Evolutionary conservation across 805 yeast species (phyloP).

Genomic region (Candida orba): DNA sequence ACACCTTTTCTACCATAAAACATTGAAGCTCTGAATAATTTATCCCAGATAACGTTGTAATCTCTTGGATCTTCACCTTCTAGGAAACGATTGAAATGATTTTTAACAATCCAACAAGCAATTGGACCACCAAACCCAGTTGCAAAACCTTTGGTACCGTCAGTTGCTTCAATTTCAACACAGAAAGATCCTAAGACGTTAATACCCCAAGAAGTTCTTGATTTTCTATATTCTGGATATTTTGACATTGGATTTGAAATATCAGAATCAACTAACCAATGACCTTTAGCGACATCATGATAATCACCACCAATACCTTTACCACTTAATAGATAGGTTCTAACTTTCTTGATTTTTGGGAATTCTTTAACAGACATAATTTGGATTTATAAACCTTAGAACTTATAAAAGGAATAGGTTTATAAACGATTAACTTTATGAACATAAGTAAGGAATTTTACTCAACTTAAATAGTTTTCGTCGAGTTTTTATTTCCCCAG

Average conservation of each 20-base stretch:
- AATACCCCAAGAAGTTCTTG: constrained; percentile 43
- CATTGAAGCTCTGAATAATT: constrained; percentile 42
- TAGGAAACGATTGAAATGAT: constrained; percentile 40
- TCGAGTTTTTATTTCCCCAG: not conserved
- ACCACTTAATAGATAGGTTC: constrained; percentile 35
- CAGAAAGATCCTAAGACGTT: constrained; percentile 44
- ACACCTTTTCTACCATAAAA: constrained; percentile 45
- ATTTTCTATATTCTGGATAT: constrained; percentile 36
- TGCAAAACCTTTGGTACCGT: constrained; percentile 43
- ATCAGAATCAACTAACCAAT: constrained; percentile 41
- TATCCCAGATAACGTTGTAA: constrained; percentile 39
- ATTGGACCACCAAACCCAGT: constrained; percentile 48
- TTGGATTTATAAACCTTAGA: no score
- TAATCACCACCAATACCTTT: constrained; percentile 46
- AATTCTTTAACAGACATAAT: constrained; percentile 25
- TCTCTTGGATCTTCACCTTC: constrained; percentile 42
- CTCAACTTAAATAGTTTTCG: not conserved
- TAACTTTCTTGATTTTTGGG: constrained; percentile 37
- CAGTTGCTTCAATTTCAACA: constrained; percentile 40
- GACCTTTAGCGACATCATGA: constrained; percentile 42
- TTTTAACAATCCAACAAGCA: constrained; percentile 40
- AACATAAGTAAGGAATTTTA: not conserved
- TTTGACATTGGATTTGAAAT: constrained; percentile 45
- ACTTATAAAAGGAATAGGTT: no score
- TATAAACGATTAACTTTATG: no score